Evolutionary conservation across 257 asterid genomes (phyloP).

Genomic region (Hygrophila difformis): DNA sequence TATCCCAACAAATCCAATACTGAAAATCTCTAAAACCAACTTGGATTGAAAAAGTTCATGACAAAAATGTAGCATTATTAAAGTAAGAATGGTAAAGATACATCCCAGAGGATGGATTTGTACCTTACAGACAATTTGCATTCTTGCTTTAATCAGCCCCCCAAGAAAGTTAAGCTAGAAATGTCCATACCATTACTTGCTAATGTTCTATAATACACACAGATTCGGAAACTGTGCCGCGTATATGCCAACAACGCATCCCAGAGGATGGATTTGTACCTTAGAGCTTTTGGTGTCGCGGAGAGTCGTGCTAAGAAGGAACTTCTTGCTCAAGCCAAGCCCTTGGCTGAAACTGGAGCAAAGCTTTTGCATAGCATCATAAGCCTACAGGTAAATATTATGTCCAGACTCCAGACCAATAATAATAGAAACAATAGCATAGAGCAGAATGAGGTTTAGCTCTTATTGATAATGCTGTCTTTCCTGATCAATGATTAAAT

Average conservation of each 20-base stretch:
- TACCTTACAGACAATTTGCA: constrained; percentile 25
- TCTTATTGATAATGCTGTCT: neutral
- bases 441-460: too few relatives aligned
- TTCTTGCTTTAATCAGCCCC: too few relatives aligned
- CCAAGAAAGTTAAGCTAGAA: too few relatives aligned
- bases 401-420: too few relatives aligned
- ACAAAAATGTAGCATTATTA: too few relatives aligned
- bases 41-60: too few relatives aligned
- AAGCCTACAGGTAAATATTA: constrained; percentile 46
- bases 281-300: constrained; percentile 25
- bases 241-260: constrained; percentile 44
- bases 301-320: constrained; percentile 25
- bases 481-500: neutral
- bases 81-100: constrained; percentile 49
- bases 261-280: constrained; percentile 41
- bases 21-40: too few relatives aligned
- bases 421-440: too few relatives aligned
- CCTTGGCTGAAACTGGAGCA: constrained; percentile 41
- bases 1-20: too few relatives aligned
- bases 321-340: constrained; percentile 37
- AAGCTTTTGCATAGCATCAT: constrained; percentile 43
- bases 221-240: constrained; percentile 33
- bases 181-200: too few relatives aligned
- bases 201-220: neutral
- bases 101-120: constrained; percentile 40